These are phyloP conservation scores for Diutina mesorugosa DNA, from an alignment of 1,139 yeast genomes.

Conservation along the genomic window DNA sequence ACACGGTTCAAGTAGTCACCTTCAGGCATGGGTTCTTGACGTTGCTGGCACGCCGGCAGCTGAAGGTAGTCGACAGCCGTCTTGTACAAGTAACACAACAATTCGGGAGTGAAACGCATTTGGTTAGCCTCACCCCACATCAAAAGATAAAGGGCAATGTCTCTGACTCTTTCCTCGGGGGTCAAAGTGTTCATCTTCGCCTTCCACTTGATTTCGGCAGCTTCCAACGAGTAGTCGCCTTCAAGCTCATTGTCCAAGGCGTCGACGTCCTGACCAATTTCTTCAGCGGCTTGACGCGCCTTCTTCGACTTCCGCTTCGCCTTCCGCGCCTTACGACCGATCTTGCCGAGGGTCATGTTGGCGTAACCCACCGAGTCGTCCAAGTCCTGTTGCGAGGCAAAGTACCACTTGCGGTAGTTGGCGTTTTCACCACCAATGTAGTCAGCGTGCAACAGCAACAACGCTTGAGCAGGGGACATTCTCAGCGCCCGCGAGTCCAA, in stretches of 20 bases:
- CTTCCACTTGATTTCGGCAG: constrained; percentile 39
- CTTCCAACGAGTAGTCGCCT: constrained; percentile 62
- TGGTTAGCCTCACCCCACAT: constrained; percentile 99
- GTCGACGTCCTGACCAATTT: constrained; percentile 33
- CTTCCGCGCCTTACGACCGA: constrained; percentile 34
- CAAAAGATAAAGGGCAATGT: constrained; percentile 75
- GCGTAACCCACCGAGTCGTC: constrained; percentile 26
- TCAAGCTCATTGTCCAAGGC: constrained; percentile 67
- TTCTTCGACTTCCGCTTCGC: constrained; percentile 32
- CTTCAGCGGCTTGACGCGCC: constrained; percentile 5
- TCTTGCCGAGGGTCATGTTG: constrained; percentile 54
- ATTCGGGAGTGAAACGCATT: constrained; percentile 89
- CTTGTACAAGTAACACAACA: constrained; percentile 85
- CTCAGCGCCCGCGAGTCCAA: constrained; percentile 93
- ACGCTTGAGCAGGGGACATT: constrained; percentile 93
- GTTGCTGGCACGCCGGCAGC: constrained; percentile 85
- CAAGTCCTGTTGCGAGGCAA: constrained; percentile 71
- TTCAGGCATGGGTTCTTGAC: constrained; percentile 85
- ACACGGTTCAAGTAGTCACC: constrained; percentile 91
- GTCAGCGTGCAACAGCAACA: constrained; percentile 87
- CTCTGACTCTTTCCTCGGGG: constrained; percentile 73
- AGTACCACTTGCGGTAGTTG: constrained; percentile 90
- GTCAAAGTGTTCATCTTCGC: constrained; percentile 34
- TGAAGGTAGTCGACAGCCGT: constrained; percentile 80
- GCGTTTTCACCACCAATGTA: constrained; percentile 93